Base-by-base conservation (phyloP, 805 yeast species). In the Myxozyma kluyveri region DNA sequence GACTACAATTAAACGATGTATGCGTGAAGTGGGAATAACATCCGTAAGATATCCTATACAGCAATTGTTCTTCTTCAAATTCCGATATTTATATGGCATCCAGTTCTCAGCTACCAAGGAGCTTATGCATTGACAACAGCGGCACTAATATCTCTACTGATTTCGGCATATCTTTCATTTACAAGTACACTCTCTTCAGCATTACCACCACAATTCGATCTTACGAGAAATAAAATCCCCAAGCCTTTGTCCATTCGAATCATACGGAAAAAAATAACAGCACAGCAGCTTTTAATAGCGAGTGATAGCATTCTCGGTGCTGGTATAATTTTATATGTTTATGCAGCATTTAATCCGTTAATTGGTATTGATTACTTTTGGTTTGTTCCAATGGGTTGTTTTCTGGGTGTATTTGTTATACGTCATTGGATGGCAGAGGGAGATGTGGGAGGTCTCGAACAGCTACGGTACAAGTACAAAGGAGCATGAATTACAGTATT, bases 381-480 rank as follows among this genome's bases (percentile, higher is more conserved):
- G 60, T 45, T 49, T 21, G 32, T 50, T 27, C 60, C 60, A 23
- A 42, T 56, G 10, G 51, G 49, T 1, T 19, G 45, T 2, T 19
- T 50, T 10, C 33, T 27, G 14, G 43, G 50, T 1, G 49, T 53
- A 17, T 14, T 48, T 22, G 38, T 49, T 5, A 53, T 47, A 17
- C 46, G 57, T 4, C 44, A 49, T 12, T 56, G 60, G 58, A 56
- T 56, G 60, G 40, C 33, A n/a, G 60, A 56, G 37, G 54, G 55
- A 21, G 59, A 56, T 36, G 54, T 49, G 9, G 54, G 31, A 12
- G 44, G 48, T 18, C 42, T 56, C 19, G 57, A 56, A 47, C 52
- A 49, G 36, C 53, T 56, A 27, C 27, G 59, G 26, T 56, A 56
- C 19, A 56, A 56, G 42, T 56, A 56, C 49, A 56, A 56, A 26